These are phyloP conservation scores for Suillus clintonianus DNA, from an alignment of 768 basidiomycete species.

Conservation along the genomic window DNA sequence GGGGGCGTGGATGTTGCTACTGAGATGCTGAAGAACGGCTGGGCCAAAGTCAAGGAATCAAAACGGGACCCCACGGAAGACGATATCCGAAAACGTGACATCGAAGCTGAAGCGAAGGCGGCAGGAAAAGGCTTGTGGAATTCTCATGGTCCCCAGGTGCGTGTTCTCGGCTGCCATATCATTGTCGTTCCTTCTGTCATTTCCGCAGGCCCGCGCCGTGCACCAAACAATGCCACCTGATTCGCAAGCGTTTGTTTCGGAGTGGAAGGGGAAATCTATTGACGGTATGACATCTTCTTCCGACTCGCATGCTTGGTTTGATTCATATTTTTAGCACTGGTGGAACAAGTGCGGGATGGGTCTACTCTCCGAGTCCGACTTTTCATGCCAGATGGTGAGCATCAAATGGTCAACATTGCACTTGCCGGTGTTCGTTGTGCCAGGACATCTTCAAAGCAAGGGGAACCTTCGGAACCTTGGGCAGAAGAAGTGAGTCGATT, in stretches of 20 bases:
- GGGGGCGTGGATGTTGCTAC: conserved; percentile 69
- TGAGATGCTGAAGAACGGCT: conserved; percentile 86
- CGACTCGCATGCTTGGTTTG: not conserved
- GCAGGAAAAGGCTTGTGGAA: conserved; percentile 87
- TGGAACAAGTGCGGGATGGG: conserved; percentile 93
- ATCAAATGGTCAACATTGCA: conserved; percentile 87
- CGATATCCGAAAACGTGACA: conserved; percentile 66
- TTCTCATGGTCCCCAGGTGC: conserved; percentile 72
- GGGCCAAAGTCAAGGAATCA: conserved; percentile 88
- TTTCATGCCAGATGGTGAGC: conserved; percentile 83
- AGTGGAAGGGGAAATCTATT: conserved; percentile 89
- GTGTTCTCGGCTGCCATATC: conserved; percentile 4
- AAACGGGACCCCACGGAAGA: conserved; percentile 84
- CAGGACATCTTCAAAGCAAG: conserved; percentile 67
- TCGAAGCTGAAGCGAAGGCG: conserved; percentile 75
- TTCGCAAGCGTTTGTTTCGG: conserved; percentile 82
- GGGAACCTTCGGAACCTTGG: conserved; percentile 79
- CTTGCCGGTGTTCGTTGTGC: conserved; percentile 82
- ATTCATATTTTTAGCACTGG: conserved; percentile 59
- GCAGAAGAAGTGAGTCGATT: conserved; percentile 76
- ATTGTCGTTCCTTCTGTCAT: not conserved
- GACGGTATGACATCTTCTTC: conserved; percentile 58
- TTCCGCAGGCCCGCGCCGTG: conserved; percentile 63
- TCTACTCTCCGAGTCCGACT: conserved; percentile 87
- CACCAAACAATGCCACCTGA: conserved; percentile 89